A percentile compares a stretch with the other conserved stretches of the same genome.
phyloP scores from a whole-genome alignment of 495 filamentous ascomycete genomes.

The Geoglossum glabrum region DNA sequence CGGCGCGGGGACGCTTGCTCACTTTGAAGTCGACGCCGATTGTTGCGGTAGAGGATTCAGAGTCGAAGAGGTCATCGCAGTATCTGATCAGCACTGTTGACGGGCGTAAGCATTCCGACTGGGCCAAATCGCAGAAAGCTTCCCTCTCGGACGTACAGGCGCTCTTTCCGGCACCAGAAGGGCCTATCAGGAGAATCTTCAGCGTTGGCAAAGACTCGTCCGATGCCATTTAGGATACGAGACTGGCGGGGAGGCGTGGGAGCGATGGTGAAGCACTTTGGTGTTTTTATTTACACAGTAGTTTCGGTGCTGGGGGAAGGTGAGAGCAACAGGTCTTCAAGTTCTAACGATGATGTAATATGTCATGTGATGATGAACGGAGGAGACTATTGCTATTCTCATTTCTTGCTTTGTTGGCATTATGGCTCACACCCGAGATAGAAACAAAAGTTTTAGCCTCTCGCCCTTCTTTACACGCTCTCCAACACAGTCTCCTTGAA shows the following conservation, averaged over 20 bases:
- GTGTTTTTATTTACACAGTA: not conserved
- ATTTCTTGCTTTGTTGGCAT: not conserved
- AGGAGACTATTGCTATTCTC: not conserved
- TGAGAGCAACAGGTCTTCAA: not conserved
- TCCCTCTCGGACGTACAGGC: slow-evolving; percentile 24
- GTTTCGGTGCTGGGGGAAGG: not conserved
- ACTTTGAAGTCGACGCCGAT: slow-evolving; percentile 45
- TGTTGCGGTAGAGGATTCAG: slow-evolving; percentile 33
- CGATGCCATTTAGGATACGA: slow-evolving; percentile 17
- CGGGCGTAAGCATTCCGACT: not conserved
- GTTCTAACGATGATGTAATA: not conserved
- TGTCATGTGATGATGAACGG: not conserved
- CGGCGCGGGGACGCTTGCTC: no score
- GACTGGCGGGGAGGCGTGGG: not conserved
- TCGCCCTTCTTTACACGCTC: slow-evolving; percentile 39
- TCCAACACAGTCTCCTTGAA: slow-evolving; percentile 96
- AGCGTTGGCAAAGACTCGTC: slow-evolving; percentile 29
- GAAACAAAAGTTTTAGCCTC: not conserved
- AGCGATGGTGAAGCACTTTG: not conserved
- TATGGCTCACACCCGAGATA: not conserved
- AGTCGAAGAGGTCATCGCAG: slow-evolving; percentile 40
- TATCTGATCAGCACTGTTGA: slow-evolving; percentile 24
- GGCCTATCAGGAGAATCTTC: slow-evolving; percentile 32
- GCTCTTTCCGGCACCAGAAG: slow-evolving; percentile 32
- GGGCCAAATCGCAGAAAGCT: not conserved